Evolutionary conservation across 2,329 filamentous ascomycete species (phyloP).

Genomic region (Lasiodiplodia theobromae): DNA sequence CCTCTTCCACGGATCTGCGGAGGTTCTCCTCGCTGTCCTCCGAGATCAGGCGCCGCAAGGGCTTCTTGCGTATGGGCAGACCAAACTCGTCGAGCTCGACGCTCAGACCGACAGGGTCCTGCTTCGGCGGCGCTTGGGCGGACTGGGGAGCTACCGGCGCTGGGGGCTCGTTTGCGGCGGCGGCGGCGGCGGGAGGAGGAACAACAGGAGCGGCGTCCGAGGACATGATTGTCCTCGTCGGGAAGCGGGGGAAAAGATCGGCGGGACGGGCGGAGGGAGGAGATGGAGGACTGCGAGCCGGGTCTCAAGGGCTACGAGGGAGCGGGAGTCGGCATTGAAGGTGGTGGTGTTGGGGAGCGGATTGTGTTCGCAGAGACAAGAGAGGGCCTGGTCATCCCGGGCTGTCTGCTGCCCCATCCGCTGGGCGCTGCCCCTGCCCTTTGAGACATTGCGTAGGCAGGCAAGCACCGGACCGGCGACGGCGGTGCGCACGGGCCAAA

Average conservation of each 20-base stretch:
- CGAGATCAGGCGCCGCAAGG: conserved; percentile 38
- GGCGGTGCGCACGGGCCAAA: conserved; percentile 28
- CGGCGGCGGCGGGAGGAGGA: background rate
- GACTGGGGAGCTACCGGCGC: conserved; percentile 18
- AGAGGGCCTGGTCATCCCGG: conserved; percentile 5
- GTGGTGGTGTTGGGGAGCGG: conserved; percentile 1
- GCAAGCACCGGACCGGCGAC: conserved; percentile 18
- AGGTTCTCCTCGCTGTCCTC: conserved; percentile 39
- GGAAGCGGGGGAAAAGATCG: background rate
- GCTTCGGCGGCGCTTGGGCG: conserved; percentile 14
- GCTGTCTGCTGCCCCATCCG: conserved; percentile 25
- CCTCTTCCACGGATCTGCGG: conserved; percentile 37
- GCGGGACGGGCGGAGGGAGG: background rate
- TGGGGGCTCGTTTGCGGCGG: conserved; percentile 1
- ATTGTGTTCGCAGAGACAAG: conserved; percentile 14
- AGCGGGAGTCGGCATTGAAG: conserved; percentile 26
- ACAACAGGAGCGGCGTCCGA: conserved; percentile 10
- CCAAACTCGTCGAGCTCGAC: conserved; percentile 74
- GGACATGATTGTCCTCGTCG: conserved; percentile 14
- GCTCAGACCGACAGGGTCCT: conserved; percentile 10
- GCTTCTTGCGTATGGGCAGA: conserved; percentile 62
- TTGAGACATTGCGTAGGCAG: conserved; percentile 30
- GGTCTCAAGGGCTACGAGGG: background rate
- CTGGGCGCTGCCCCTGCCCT: conserved; percentile 23
- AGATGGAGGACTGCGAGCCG: background rate